A percentile compares a stretch with the other conserved stretches of the same genome.
These are phyloP conservation scores for Musa troglodytarum DNA, from an alignment of 176 grass and related monocot genomes.

Conservation along the genomic window DNA sequence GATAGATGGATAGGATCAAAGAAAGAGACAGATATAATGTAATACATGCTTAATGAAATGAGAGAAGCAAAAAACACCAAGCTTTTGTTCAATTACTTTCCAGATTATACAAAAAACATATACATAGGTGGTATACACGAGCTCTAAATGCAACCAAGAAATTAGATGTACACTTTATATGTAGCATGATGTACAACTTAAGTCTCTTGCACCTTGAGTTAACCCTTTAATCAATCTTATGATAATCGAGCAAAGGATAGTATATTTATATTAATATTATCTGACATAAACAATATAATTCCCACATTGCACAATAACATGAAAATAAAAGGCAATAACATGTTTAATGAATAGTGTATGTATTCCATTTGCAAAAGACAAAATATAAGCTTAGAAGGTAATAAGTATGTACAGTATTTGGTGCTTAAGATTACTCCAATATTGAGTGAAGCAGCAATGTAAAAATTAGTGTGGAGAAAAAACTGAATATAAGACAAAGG, in stretches of 20 bases:
- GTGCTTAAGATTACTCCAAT: not conserved
- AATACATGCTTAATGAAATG: not conserved
- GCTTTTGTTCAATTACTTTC: not conserved
- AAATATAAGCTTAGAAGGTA: not conserved
- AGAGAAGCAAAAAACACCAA: not conserved
- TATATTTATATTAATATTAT: not conserved
- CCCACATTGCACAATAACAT: not conserved
- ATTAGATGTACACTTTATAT: conserved; percentile 1
- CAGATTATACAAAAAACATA: not conserved
- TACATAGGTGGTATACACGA: not conserved
- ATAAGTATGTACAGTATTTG: not conserved
- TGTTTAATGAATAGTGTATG: not conserved
- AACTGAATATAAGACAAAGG: too few species aligned
- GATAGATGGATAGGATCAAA: not conserved
- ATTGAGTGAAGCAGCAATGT: not conserved
- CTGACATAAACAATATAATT: not conserved
- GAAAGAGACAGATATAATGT: not conserved
- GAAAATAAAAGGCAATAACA: not conserved
- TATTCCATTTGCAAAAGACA: not conserved
- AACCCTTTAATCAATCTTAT: not conserved
- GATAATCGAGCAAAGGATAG: not conserved
- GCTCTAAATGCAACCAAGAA: too few species aligned
- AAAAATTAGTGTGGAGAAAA: not conserved
- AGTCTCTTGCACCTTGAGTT: not conserved
- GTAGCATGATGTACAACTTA: not conserved